These are phyloP conservation scores for Nemania sp. DNA, from an alignment of 2,329 filamentous ascomycete genomes.

Conservation along the genomic window DNA sequence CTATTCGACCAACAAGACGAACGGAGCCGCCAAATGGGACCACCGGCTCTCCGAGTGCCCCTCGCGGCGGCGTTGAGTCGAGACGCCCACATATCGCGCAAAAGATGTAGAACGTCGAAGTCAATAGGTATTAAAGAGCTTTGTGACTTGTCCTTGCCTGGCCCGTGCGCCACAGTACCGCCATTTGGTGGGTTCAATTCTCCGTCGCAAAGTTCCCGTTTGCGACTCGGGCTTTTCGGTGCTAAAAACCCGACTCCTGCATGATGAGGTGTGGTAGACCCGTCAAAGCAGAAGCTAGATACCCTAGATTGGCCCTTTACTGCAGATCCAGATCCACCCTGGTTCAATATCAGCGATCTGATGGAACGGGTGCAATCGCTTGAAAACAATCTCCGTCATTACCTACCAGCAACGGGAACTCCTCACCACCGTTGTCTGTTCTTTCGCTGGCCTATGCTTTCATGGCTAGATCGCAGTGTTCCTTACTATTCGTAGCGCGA, in stretches of 20 bases:
- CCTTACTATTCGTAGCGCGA: constrained; percentile 25
- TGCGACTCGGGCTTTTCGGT: constrained; percentile 4
- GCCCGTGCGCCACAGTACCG: no score
- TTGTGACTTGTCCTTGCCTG: constrained; percentile 1
- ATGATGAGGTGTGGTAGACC: constrained; percentile 20
- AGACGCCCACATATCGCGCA: constrained; percentile 36
- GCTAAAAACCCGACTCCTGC: constrained; percentile 13
- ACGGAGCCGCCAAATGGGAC: constrained; percentile 15
- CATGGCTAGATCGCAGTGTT: constrained; percentile 30
- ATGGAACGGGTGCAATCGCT: constrained; percentile 21
- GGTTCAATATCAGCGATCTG: constrained; percentile 23
- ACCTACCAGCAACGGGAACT: background rate
- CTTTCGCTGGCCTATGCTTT: constrained; percentile 24
- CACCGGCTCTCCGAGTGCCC: constrained; percentile 20
- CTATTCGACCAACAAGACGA: constrained; percentile 25
- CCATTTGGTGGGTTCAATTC: no score
- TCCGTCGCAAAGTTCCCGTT: no score
- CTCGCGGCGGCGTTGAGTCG: constrained; percentile 31
- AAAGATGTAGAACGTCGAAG: constrained; percentile 4
- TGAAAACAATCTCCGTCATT: constrained; percentile 31
- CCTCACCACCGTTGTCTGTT: constrained; percentile 1
- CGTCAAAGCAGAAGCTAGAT: background rate
- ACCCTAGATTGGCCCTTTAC: background rate
- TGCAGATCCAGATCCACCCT: background rate
- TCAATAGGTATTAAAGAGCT: constrained; percentile 1